A percentile compares a stretch with the other conserved stretches of the same genome.
phyloP scores from a whole-genome alignment of 352 stramenopile genomes.

The Pythium rishiriense region DNA sequence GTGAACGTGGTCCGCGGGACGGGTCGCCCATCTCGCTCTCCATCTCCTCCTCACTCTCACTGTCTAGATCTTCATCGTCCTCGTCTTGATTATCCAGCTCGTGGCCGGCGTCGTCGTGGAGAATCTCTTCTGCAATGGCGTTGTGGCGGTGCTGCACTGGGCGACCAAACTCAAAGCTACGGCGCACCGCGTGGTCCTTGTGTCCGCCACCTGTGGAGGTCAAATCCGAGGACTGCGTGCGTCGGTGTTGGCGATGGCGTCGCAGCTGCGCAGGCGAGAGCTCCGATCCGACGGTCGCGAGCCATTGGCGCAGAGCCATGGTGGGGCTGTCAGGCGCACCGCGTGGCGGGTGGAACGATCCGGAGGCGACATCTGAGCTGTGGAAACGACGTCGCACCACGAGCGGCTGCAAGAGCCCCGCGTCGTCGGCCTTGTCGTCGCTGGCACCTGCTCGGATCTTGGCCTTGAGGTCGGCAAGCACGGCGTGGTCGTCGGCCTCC shows the following conservation, averaged over 20 bases:
- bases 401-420: slow-evolving; percentile 5
- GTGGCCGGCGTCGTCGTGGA: slow-evolving; percentile 13
- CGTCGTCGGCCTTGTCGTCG: not conserved
- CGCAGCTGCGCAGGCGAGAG: slow-evolving; percentile 25
- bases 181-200: slow-evolving; percentile 1
- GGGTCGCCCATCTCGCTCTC: slow-evolving; percentile 14
- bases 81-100: slow-evolving; percentile 5
- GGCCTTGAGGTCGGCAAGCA: not conserved
- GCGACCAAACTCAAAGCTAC: slow-evolving; percentile 8
- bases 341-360: slow-evolving; percentile 8
- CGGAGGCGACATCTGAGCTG: slow-evolving; percentile 47
- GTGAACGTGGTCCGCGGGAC: not conserved
- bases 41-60: slow-evolving; percentile 4
- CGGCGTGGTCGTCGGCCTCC: slow-evolving; percentile 1
- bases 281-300: slow-evolving; percentile 14
- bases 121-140: slow-evolving; percentile 19
- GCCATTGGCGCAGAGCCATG: slow-evolving; percentile 30
- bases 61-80: not conserved
- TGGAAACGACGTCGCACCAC: slow-evolving; percentile 49
- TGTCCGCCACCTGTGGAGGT: not conserved
- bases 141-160: slow-evolving; percentile 11
- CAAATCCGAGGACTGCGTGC: slow-evolving; percentile 20
- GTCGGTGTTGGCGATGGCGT: slow-evolving; percentile 22
- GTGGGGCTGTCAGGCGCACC: slow-evolving; percentile 22
- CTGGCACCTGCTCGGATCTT: not conserved